phyloP scores from a whole-genome alignment of 148 eudicot species.

The Cornus suecica region DNA sequence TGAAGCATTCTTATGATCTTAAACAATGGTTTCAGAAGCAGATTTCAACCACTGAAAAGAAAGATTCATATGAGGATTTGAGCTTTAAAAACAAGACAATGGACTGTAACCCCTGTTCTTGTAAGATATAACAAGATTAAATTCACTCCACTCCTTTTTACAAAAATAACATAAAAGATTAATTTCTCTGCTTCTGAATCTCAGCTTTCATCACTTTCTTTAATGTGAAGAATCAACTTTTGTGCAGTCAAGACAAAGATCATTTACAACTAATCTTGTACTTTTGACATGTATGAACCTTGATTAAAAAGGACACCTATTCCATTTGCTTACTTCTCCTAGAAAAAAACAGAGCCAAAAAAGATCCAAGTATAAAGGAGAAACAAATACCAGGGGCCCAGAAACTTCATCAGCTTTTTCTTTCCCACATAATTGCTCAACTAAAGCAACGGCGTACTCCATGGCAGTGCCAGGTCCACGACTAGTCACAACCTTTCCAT shows the following conservation, averaged over 20 bases:
- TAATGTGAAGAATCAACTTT: neutral
- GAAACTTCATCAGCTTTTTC: constrained; percentile 84
- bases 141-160: too few relatives aligned
- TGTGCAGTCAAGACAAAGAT: neutral
- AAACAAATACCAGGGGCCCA: constrained; percentile 69
- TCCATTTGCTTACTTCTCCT: neutral
- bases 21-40: too few relatives aligned
- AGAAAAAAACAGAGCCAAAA: neutral
- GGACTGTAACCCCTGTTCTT: too few relatives aligned
- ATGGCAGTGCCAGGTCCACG: constrained; percentile 95
- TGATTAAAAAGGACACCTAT: neutral
- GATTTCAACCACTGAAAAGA: too few relatives aligned
- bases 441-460: constrained; percentile 77
- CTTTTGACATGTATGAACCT: neutral
- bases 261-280: neutral
- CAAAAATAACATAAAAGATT: too few relatives aligned
- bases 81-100: too few relatives aligned
- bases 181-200: neutral
- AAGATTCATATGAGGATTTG: too few relatives aligned
- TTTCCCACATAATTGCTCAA: constrained; percentile 75
- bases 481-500: constrained; percentile 87
- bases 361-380: too few relatives aligned
- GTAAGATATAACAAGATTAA: too few relatives aligned
- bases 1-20: too few relatives aligned
- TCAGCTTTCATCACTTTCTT: neutral